Evolutionary conservation across 345 rosid genomes (phyloP), one percentile per base, ranked within the genome.

Genomic region (Leavenworthia alabamica): DNA sequence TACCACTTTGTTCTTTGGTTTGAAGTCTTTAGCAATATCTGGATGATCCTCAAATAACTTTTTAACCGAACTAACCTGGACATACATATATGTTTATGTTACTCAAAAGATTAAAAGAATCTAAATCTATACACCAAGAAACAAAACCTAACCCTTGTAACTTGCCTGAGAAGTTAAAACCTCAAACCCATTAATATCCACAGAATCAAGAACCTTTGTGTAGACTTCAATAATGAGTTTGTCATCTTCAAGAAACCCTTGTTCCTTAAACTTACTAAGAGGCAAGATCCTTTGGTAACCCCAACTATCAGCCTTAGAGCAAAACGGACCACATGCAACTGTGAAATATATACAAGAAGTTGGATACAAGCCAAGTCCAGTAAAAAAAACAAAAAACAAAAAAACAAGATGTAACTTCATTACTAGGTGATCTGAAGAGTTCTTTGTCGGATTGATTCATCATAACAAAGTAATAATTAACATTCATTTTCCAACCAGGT

Each of bases 151-250:
- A 56, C 8, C 19, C 28, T 59, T 19, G 33, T n/a, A 51, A 54
- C 37, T 54, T 44, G n/a, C 70, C 23, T 65, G 62, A 65, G 70
- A 65, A 54, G 70, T 37, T 12, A 43, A 33, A 54, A 43, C 29
- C 6, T n/a, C 28, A 6, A 26, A 44, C 23, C 46, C 46, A 0
- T 33, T 54, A 51, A 11, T 15, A 10, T 47, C 54, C 35, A 45
- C 6, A 55, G 22, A 29, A 44, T 33, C 20, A 24, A 54, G 3
- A 43, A 14, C 1, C 1, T 44, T 24, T 12, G 35, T 55, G 39
- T 55, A 65, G 11, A 65, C 46, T 32, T 65, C 62, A 35, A 65
- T 22, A 19, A 65, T 44, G 70, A 55, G 29, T 54, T 1, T 54
- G 26, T 65, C 55, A 4, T 54, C 46, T 20, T 65, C 55, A 37